These are phyloP conservation scores for Cyathus striatus DNA, from an alignment of 768 basidiomycete genomes.

Conservation along the genomic window DNA sequence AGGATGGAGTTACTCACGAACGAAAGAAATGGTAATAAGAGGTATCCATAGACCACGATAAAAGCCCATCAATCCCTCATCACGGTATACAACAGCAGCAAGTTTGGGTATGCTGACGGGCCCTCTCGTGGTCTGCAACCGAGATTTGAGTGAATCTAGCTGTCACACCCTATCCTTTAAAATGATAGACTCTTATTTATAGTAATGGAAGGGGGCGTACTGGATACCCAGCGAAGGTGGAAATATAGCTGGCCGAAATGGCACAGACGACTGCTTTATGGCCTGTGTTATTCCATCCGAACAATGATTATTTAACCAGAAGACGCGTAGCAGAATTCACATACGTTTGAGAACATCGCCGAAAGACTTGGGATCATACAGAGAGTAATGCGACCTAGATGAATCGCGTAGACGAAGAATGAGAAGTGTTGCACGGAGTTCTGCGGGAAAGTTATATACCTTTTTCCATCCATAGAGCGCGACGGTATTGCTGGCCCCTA, in stretches of 20 bases:
- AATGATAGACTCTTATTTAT: too few species aligned
- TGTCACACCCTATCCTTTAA: slow-evolving; percentile 25
- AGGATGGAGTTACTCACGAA: slow-evolving; percentile 59
- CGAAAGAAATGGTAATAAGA: slow-evolving; percentile 91
- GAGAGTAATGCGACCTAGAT: slow-evolving; percentile 50
- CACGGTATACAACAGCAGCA: slow-evolving; percentile 68
- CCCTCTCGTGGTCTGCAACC: slow-evolving; percentile 80
- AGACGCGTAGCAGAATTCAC: slow-evolving; percentile 11
- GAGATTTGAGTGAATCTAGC: slow-evolving; percentile 93
- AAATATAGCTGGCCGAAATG: slow-evolving; percentile 86
- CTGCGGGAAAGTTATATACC: slow-evolving; percentile 25
- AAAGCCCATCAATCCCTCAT: slow-evolving; percentile 86
- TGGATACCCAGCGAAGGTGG: slow-evolving; percentile 90
- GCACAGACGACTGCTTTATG: slow-evolving; percentile 90
- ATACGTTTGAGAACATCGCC: slow-evolving; percentile 67
- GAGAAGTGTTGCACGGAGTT: slow-evolving; percentile 4
- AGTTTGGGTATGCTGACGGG: slow-evolving; percentile 69
- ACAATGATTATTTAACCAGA: slow-evolving; percentile 9
- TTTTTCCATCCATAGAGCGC: slow-evolving; percentile 78
- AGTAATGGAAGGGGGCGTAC: slow-evolving; percentile 32
- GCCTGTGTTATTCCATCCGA: slow-evolving; percentile 32
- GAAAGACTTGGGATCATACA: slow-evolving; percentile 57
- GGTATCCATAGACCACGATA: slow-evolving; percentile 91
- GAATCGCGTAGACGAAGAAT: slow-evolving; percentile 7
- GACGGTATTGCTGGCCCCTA: slow-evolving; percentile 53